These are phyloP conservation scores for Radiomyces spectabilis DNA, from an alignment of 192 early-diverging fungal genomes.

Conservation along the genomic window DNA sequence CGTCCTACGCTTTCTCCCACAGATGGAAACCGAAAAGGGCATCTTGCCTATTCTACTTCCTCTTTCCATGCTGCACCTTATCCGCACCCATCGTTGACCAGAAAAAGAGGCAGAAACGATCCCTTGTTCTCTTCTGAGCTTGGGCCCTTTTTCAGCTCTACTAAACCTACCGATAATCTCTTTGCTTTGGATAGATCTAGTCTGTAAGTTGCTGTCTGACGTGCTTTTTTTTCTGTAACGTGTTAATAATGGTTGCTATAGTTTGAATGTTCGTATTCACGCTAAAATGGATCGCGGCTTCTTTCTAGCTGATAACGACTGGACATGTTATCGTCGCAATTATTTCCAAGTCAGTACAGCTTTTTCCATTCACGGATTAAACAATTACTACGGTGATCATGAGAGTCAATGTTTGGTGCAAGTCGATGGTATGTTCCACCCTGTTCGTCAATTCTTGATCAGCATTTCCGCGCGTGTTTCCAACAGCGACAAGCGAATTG, in stretches of 20 bases:
- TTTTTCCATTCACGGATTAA: constrained; percentile 39
- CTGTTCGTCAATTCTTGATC: constrained; percentile 60
- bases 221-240: not conserved
- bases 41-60: constrained; percentile 1
- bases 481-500: constrained; percentile 59
- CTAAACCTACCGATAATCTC: constrained; percentile 52
- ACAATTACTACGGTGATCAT: constrained; percentile 36
- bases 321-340: constrained; percentile 91
- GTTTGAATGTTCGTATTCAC: constrained; percentile 48
- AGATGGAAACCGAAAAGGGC: not conserved
- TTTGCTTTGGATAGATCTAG: constrained; percentile 46
- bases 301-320: constrained; percentile 75
- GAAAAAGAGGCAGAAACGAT: constrained; percentile 17
- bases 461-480: constrained; percentile 67
- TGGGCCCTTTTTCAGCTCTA: constrained; percentile 59
- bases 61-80: no score
- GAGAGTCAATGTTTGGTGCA: constrained; percentile 56
- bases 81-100: constrained; percentile 1
- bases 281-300: constrained; percentile 88
- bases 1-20: constrained; percentile 2
- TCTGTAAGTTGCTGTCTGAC: constrained; percentile 16
- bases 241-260: constrained; percentile 14
- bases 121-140: constrained; percentile 34
- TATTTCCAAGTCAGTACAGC: constrained; percentile 75
- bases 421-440: constrained; percentile 35